Evolutionary conservation across 768 basidiomycete genomes (phyloP), one percentile per base, ranked within the genome.

Genomic region (Macrolepiota dolichaula): DNA sequence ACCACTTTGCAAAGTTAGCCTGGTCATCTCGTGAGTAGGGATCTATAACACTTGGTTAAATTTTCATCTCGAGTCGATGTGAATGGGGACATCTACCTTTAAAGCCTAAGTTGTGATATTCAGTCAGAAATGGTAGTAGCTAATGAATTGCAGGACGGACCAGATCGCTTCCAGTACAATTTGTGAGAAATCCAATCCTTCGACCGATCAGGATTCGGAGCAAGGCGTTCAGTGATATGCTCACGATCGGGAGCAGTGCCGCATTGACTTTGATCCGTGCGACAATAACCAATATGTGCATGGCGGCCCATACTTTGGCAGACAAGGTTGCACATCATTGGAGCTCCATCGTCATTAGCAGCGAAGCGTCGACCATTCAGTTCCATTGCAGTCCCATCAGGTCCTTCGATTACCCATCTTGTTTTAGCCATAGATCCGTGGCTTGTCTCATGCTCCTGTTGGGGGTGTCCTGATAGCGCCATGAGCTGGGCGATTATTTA

Each of bases 401-500:
- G 77, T 0, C 80, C 81, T 54, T 85, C 83, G 3, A 86, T 67
- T 0, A 80, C 73, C 87, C 87, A 88, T 46, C 75, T 74, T 0
- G 83, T 81, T 59, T 72, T 76, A 0, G 83, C 81, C 85, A 87
- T 87, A 1, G 84, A 85, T 4, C 86, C 87, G 59, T 87, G 86
- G 15, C 75, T 76, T 0, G 86, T 88, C 46, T 86, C 84, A 37
- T 87, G 86, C 51, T 85, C 82, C 63, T 79, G 76, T 57, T 87
- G 84, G 0, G 82, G 59, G 59, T 88, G 86, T 0, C 81, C 86
- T 87, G 12, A 22, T 25, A 35, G 13, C 22, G 44, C 17, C n/a
- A 19, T n/a, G 25, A 52, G 40, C 56, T 38, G 3, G 24, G 17
- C 7, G 12, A 49, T 12, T 49, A 6, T 22, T 10, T 22, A 10